These are phyloP conservation scores for Zygosaccharomyces siamensis DNA, from an alignment of 805 yeast genomes.

Conservation along the genomic window DNA sequence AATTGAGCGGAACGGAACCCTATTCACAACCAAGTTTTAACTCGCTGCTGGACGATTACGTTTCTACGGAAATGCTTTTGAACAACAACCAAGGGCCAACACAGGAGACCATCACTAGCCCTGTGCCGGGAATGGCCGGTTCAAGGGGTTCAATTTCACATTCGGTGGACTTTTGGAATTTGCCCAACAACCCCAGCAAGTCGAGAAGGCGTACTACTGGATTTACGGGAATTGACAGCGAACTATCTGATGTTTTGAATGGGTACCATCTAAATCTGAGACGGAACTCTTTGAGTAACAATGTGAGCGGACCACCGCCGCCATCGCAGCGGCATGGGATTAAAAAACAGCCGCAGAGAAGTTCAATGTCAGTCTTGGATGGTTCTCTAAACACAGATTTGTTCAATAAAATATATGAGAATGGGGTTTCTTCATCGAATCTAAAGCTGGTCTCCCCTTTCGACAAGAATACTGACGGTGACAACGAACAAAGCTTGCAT, in stretches of 20 bases:
- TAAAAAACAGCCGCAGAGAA: conserved; percentile 23
- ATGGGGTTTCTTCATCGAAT: conserved; percentile 8
- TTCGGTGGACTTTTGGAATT: conserved; percentile 28
- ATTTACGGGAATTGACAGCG: conserved; percentile 17
- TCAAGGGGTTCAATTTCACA: conserved; percentile 31
- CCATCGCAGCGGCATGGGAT: conserved; percentile 20
- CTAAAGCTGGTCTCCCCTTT: conserved; percentile 14
- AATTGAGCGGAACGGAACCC: conserved; percentile 4
- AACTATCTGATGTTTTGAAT: conserved; percentile 23
- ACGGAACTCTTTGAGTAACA: conserved; percentile 5
- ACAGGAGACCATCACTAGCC: conserved; percentile 16
- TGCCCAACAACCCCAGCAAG: conserved; percentile 8
- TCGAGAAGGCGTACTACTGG: conserved; percentile 1
- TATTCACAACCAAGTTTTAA: conserved; percentile 8
- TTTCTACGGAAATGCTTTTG: conserved; percentile 10
- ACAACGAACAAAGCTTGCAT: conserved; percentile 12
- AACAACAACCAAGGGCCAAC: conserved; percentile 6
- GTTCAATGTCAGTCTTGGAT: conserved; percentile 28
- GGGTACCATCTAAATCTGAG: conserved; percentile 26
- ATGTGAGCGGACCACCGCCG: conserved; percentile 2
- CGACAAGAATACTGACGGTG: conserved; percentile 13
- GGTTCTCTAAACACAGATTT: conserved; percentile 20
- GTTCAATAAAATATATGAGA: conserved; percentile 21
- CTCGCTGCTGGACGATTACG: conserved; percentile 17
- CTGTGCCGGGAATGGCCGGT: conserved; percentile 13